These are phyloP conservation scores for Cryphonectria naterciae DNA, from an alignment of 2,329 filamentous ascomycete species.

Conservation along the genomic window DNA sequence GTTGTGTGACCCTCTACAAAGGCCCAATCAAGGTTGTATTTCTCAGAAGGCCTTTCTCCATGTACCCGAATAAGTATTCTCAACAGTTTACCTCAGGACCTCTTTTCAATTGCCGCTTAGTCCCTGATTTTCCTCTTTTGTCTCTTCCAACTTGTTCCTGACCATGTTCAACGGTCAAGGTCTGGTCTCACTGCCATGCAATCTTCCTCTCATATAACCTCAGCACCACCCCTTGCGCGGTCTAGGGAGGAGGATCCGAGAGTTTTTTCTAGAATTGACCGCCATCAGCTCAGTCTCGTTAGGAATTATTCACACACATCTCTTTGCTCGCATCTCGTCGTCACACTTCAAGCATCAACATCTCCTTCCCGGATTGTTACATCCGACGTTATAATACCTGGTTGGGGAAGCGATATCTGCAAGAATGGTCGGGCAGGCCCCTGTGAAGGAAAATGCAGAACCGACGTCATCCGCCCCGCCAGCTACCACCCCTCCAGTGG, in stretches of 20 bases:
- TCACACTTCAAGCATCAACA: not conserved
- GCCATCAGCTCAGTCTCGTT: not conserved
- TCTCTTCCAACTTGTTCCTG: not conserved
- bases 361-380: not conserved
- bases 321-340: not conserved
- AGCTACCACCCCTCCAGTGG: slow-evolving; percentile 23
- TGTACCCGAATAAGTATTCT: not conserved
- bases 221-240: not conserved
- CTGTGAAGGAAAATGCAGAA: slow-evolving; percentile 5
- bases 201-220: not conserved
- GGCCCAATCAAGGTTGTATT: not conserved
- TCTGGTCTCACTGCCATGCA: not conserved
- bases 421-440: slow-evolving; percentile 9
- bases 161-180: not conserved
- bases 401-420: not conserved
- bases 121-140: not conserved
- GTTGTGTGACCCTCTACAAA: not conserved
- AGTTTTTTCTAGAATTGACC: not conserved
- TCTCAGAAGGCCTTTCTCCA: not conserved
- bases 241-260: not conserved
- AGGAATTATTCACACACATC: not conserved
- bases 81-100: not conserved
- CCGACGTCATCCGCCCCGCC: slow-evolving; percentile 26
- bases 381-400: not conserved
- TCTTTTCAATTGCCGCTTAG: not conserved